Evolutionary conservation across 78 protist genomes (phyloP).

Genomic region (Bigelowiella natans): DNA sequence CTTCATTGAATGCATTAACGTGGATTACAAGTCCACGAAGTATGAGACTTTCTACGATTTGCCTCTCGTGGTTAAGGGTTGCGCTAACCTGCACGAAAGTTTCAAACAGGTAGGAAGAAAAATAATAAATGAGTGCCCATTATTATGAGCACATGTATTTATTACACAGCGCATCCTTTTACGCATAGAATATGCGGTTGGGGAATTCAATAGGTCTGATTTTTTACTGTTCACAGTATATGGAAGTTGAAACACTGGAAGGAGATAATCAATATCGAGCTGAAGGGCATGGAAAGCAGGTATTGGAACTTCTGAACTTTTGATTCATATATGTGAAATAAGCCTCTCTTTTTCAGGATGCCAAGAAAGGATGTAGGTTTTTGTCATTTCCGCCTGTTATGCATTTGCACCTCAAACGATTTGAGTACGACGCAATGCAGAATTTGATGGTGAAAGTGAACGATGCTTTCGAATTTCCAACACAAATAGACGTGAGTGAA

Average conservation of each 20-base stretch:
- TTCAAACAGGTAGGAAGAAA: constrained; percentile 45
- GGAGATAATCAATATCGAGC: constrained; percentile 80
- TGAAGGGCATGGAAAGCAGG: constrained; percentile 61
- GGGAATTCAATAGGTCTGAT: too few species aligned
- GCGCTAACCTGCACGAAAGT: constrained; percentile 44
- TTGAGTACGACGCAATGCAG: constrained; percentile 72
- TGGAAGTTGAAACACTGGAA: constrained; percentile 65
- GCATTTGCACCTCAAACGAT: constrained; percentile 86
- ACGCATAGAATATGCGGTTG: too few species aligned
- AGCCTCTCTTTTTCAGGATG: constrained; percentile 69
- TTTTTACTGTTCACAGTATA: too few species aligned
- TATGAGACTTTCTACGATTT: constrained; percentile 74
- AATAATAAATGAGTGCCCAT: too few species aligned
- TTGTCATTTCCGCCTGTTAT: constrained; percentile 81
- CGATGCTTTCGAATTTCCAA: constrained; percentile 42
- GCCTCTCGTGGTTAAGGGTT: constrained; percentile 59
- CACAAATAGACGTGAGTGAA: constrained; percentile 31
- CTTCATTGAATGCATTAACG: constrained; percentile 73
- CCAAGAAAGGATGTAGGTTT: constrained; percentile 67
- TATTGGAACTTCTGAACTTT: not conserved
- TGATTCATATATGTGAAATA: not conserved
- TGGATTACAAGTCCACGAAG: constrained; percentile 57
- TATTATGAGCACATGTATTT: too few species aligned
- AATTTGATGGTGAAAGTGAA: constrained; percentile 75
- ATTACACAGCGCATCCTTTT: too few species aligned